These are phyloP conservation scores for Sophora flavescens DNA, from an alignment of 306 rosid genomes.

Conservation along the genomic window DNA sequence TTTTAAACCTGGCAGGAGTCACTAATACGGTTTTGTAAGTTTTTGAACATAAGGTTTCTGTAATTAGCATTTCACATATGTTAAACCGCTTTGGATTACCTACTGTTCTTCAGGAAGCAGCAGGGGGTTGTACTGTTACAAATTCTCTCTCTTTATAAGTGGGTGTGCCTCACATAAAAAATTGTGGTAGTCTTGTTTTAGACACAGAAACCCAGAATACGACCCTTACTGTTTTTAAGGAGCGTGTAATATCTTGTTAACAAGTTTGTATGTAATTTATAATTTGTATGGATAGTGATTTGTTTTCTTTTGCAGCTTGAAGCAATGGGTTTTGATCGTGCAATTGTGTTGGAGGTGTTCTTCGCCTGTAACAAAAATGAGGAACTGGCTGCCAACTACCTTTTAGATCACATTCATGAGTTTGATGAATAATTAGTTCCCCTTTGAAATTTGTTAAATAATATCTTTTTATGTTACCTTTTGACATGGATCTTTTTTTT, in stretches of 20 bases:
- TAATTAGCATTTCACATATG: background rate
- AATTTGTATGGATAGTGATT: background rate
- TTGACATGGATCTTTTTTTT: background rate
- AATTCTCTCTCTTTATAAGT: background rate
- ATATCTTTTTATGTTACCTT: slow-evolving; percentile 33
- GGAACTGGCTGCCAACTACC: slow-evolving; percentile 95
- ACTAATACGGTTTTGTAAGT: background rate
- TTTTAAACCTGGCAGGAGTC: background rate
- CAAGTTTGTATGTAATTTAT: slow-evolving; percentile 17
- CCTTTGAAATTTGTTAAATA: slow-evolving; percentile 28
- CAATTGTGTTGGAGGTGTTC: slow-evolving; percentile 82
- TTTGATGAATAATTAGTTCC: slow-evolving; percentile 66
- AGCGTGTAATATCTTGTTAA: background rate
- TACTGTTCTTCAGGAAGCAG: background rate
- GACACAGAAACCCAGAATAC: background rate
- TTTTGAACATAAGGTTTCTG: background rate
- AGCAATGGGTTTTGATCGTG: slow-evolving; percentile 91
- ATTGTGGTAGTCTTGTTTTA: background rate
- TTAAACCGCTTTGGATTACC: background rate
- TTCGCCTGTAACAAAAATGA: slow-evolving; percentile 93
- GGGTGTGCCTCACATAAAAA: background rate
- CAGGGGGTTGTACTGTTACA: background rate
- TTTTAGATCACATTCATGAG: slow-evolving; percentile 88
- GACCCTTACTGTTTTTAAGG: background rate
- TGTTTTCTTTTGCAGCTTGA: slow-evolving; percentile 61